phyloP scores from a whole-genome alignment of 495 filamentous ascomycete species.

The Saxophila tyrrhenica region DNA sequence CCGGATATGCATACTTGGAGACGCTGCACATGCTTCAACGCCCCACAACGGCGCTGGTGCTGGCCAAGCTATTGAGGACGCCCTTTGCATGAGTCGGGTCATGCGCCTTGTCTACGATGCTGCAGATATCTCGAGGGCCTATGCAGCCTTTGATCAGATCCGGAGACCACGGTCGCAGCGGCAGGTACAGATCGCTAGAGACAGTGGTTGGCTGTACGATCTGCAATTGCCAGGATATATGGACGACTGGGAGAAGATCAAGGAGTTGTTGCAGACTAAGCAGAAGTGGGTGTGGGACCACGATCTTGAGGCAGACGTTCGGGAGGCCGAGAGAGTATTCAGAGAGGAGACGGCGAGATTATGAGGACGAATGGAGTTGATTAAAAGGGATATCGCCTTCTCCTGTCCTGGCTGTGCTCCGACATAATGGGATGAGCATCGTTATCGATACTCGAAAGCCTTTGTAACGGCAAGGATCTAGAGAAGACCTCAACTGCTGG shows the following conservation, averaged over 20 bases:
- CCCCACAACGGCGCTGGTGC: conserved; percentile 62
- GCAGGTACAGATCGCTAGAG: conserved; percentile 21
- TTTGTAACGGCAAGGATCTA: too few relatives aligned
- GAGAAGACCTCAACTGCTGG: too few relatives aligned
- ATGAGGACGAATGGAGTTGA: too few relatives aligned
- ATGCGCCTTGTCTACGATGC: conserved; percentile 34
- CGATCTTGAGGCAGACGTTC: conserved; percentile 22
- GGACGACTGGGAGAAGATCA: conserved; percentile 27
- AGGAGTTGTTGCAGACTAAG: conserved; percentile 33
- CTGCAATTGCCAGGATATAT: conserved; percentile 20
- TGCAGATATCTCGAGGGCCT: conserved; percentile 39
- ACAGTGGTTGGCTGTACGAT: conserved; percentile 26
- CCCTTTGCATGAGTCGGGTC: conserved; percentile 46
- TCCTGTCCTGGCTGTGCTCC: too few relatives aligned
- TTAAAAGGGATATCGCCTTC: too few relatives aligned
- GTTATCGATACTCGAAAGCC: too few relatives aligned
- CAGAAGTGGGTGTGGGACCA: conserved; percentile 56
- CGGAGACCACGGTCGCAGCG: conserved; percentile 36
- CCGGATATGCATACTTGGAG: conserved; percentile 49
- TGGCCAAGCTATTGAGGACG: conserved; percentile 59
- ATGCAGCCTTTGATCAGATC: conserved; percentile 50
- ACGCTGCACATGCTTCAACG: conserved; percentile 59
- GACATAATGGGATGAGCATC: too few relatives aligned
- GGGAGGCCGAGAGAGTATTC: conserved; percentile 19
- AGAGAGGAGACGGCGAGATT: conserved; percentile 4